A percentile compares a stretch with the other conserved stretches of the same genome.
These are phyloP conservation scores for Beverwykella pulmonaria DNA, from an alignment of 495 filamentous ascomycete species.

Conservation along the genomic window DNA sequence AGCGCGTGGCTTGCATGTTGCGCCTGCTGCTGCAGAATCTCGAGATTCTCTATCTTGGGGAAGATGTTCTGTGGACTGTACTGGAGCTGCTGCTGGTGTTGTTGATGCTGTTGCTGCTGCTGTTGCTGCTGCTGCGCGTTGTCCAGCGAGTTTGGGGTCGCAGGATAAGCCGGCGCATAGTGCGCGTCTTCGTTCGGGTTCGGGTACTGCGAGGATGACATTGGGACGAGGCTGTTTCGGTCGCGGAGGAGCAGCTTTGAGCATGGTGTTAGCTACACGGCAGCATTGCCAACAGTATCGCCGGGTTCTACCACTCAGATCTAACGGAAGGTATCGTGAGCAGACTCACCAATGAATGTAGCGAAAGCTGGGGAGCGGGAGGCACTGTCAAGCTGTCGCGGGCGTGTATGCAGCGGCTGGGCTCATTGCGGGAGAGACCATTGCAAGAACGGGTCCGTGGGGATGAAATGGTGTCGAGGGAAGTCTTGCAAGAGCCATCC, in stretches of 20 bases:
- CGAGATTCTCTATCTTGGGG: constrained; percentile 37
- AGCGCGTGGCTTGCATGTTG: constrained; percentile 37
- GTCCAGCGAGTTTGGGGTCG: constrained; percentile 28
- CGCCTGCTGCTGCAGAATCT: constrained; percentile 36
- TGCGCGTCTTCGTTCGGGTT: constrained; percentile 28
- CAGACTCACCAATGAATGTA: not conserved
- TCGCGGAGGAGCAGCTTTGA: constrained; percentile 3
- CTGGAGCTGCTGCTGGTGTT: constrained; percentile 24
- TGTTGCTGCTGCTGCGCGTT: constrained; percentile 13
- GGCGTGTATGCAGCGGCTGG: not conserved
- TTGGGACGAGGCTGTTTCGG: not conserved
- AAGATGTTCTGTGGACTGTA: constrained; percentile 34
- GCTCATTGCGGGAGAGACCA: not conserved
- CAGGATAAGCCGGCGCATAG: constrained; percentile 34
- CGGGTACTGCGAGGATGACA: constrained; percentile 25
- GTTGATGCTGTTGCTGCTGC: constrained; percentile 11
- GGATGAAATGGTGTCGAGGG: constrained; percentile 5
- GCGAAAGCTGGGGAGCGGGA: not conserved
- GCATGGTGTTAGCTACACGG: not conserved
- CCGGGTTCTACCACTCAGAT: not conserved
- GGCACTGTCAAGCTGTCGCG: not conserved
- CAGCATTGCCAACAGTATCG: not conserved
- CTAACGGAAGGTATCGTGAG: not conserved
- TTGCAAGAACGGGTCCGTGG: not conserved
- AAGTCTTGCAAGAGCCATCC: not conserved